These are phyloP conservation scores for Blakeslea trispora DNA, from an alignment of 371 early-diverging fungal genomes.

Conservation along the genomic window DNA sequence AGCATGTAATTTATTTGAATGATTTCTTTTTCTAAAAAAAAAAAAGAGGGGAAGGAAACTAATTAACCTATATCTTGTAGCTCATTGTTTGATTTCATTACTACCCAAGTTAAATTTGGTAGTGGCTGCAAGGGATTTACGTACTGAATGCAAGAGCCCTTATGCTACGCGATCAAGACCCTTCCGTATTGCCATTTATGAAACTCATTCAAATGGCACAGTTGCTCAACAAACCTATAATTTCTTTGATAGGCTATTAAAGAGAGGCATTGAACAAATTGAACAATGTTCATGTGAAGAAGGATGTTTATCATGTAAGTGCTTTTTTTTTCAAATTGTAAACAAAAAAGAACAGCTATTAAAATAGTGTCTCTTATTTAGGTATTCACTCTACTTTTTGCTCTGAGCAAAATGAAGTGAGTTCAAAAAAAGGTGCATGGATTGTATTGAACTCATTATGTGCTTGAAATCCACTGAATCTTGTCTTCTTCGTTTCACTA, in stretches of 20 bases:
- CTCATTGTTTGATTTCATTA: conserved; percentile 41
- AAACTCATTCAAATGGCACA: conserved; percentile 38
- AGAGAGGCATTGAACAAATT: conserved; percentile 29
- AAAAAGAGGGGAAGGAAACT: too few species aligned
- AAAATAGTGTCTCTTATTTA: conserved; percentile 13
- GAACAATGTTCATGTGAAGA: conserved; percentile 37
- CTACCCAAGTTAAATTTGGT: conserved; percentile 35
- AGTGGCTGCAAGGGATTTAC: conserved; percentile 21
- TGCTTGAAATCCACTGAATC: background rate
- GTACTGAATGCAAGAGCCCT: conserved; percentile 55
- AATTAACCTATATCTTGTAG: too few species aligned
- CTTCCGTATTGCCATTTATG: conserved; percentile 35
- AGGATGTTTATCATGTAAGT: conserved; percentile 51
- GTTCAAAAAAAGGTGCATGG: conserved; percentile 43
- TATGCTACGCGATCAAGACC: conserved; percentile 44
- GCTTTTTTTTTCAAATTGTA: too few species aligned
- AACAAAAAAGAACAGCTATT: too few species aligned
- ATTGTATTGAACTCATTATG: conserved; percentile 28
- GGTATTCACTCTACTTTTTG: conserved; percentile 44
- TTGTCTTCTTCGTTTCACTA: background rate
- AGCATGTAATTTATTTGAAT: conserved; percentile 31
- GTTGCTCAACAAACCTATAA: conserved; percentile 36
- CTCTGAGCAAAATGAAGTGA: conserved; percentile 44
- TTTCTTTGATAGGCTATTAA: conserved; percentile 34
- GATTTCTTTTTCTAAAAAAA: background rate